Conservation (phyloP, 306 rosid species). For the Prunus mongolica region DNA sequence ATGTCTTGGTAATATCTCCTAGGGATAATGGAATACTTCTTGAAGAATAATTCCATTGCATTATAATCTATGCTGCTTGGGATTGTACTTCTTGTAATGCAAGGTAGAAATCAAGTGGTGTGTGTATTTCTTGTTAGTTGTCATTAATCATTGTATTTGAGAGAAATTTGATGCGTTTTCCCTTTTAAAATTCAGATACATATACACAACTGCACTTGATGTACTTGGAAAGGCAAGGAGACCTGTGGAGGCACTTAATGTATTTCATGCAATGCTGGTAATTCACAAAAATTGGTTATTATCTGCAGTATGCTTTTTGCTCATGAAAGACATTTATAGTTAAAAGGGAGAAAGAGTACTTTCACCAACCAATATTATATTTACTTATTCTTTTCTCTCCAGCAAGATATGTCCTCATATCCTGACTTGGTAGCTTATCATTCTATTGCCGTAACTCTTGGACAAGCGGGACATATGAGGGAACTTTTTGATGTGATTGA, state of each 20-base stretch:
- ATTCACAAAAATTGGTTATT: not conserved
- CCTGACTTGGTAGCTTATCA: constrained; percentile 93
- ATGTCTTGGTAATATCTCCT: not conserved
- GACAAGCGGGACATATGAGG: constrained; percentile 89
- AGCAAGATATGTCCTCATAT: constrained; percentile 87
- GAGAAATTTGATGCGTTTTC: constrained; percentile 5
- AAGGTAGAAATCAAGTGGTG: not conserved
- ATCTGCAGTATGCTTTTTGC: constrained; percentile 16
- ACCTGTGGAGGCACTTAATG: constrained; percentile 87
- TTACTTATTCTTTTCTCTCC: constrained; percentile 37
- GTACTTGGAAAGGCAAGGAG: constrained; percentile 90
- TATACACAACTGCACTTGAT: constrained; percentile 81
- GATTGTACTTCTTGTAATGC: not conserved
- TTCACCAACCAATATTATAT: constrained; percentile 16
- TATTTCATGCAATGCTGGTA: constrained; percentile 86
- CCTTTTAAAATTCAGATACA: constrained; percentile 41
- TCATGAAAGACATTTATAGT: constrained; percentile 8
- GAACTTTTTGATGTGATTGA: constrained; percentile 93
- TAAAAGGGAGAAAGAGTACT: constrained; percentile 13
- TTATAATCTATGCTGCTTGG: not conserved
- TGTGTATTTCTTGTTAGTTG: not conserved
- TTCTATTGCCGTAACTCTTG: constrained; percentile 85
- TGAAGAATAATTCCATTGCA: not conserved
- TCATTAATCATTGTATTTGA: not conserved
- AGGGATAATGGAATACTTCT: not conserved